Evolutionary conservation across 2,329 filamentous ascomycete species (phyloP).

Genomic region (Alternaria consortialis): DNA sequence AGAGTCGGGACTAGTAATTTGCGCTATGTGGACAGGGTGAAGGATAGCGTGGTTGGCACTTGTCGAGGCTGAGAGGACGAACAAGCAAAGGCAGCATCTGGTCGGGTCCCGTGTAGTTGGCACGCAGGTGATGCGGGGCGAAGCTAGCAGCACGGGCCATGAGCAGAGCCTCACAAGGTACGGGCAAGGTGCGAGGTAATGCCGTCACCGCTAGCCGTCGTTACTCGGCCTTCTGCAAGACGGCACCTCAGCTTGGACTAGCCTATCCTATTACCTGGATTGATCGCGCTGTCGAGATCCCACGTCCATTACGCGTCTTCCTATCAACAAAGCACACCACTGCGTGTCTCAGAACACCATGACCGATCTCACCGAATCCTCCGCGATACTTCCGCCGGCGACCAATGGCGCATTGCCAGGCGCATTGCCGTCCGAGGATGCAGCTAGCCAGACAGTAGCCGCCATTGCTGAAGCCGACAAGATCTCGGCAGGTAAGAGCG

Average conservation of each 20-base stretch:
- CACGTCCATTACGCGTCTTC: background rate
- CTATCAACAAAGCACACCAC: background rate
- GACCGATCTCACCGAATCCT: constrained; percentile 25
- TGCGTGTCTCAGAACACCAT: constrained; percentile 22
- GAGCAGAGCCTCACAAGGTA: background rate
- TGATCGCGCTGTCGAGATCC: background rate
- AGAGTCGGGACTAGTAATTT: background rate
- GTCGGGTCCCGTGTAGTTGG: constrained; percentile 4
- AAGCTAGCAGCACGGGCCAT: background rate
- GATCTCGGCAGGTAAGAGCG: constrained; percentile 52
- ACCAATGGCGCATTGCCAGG: constrained; percentile 42
- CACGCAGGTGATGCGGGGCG: background rate
- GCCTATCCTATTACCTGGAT: background rate
- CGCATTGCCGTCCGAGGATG: constrained; percentile 40
- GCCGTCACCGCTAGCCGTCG: constrained; percentile 16
- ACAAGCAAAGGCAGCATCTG: background rate
- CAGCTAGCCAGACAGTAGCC: constrained; percentile 49
- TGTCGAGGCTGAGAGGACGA: constrained; percentile 4
- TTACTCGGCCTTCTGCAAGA: background rate
- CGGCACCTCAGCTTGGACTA: background rate
- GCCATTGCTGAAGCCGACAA: constrained; percentile 52
- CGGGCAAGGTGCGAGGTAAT: constrained; percentile 6
- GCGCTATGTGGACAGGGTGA: background rate
- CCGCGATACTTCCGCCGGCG: constrained; percentile 14
- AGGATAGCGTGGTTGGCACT: background rate